Percentiles rank a stretch among this genome's conserved stretches.
Evolutionary conservation across 2,329 filamentous ascomycete genomes (phyloP).

Genomic region (Cyphellophora attinorum): DNA sequence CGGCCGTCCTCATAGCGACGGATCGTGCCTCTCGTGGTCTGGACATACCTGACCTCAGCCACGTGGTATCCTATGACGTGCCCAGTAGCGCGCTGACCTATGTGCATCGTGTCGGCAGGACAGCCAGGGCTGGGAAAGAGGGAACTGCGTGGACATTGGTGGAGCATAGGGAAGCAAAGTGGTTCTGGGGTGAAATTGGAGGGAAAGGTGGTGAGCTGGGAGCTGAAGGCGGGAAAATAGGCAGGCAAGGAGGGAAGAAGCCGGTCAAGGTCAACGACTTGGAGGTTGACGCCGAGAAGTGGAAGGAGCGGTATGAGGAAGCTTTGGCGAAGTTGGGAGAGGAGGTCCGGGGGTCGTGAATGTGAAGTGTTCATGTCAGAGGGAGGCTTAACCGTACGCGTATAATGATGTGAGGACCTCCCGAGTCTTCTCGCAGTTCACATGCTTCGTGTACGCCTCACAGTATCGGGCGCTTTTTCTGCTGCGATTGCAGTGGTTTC

Average conservation of each 20-base stretch:
- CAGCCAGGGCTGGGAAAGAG: constrained; percentile 75
- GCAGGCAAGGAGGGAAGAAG: constrained; percentile 6
- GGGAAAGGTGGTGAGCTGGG: constrained; percentile 8
- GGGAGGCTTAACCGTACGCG: too few species aligned
- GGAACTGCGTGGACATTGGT: constrained; percentile 81
- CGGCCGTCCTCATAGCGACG: constrained; percentile 87
- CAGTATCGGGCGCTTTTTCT: too few species aligned
- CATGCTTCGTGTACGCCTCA: too few species aligned
- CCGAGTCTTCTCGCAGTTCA: too few species aligned
- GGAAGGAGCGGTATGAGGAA: constrained; percentile 13
- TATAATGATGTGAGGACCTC: too few species aligned
- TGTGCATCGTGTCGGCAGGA: constrained; percentile 91
- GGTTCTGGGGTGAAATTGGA: constrained; percentile 84
- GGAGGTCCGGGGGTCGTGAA: constrained; percentile 8
- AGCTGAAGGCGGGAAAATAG: constrained; percentile 6
- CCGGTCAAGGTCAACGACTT: constrained; percentile 9
- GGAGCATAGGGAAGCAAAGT: constrained; percentile 69
- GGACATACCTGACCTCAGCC: constrained; percentile 81
- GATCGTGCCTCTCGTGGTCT: constrained; percentile 91
- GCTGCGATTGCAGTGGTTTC: too few species aligned
- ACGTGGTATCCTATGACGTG: constrained; percentile 93
- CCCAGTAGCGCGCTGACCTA: constrained; percentile 93
- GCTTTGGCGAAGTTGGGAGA: constrained; percentile 15
- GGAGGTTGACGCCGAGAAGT: constrained; percentile 4
- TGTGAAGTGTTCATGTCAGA: too few species aligned